These are phyloP conservation scores for Stagonosporopsis vannaccii DNA, from an alignment of 2,329 filamentous ascomycete genomes.

Conservation along the genomic window DNA sequence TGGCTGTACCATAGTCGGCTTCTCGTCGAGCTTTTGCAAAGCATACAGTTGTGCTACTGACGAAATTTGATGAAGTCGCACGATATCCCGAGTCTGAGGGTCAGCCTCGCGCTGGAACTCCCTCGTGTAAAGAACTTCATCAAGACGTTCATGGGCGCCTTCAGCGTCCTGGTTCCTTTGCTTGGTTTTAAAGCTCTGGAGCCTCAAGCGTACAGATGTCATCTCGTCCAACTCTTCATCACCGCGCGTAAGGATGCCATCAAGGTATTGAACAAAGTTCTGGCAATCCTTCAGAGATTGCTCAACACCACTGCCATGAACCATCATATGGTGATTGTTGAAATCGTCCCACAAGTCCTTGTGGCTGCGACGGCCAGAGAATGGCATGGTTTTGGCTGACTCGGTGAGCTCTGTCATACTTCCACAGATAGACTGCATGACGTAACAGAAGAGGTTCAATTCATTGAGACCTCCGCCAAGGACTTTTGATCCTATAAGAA, in stretches of 20 bases:
- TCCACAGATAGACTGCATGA: conserved; percentile 32
- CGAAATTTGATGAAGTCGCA: conserved; percentile 37
- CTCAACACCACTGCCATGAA: conserved; percentile 26
- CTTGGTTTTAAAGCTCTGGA: conserved; percentile 32
- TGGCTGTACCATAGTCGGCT: conserved; percentile 31
- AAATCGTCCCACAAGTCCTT: conserved; percentile 35
- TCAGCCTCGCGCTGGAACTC: conserved; percentile 30
- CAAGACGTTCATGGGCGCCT: conserved; percentile 27
- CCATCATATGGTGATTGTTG: conserved; percentile 30
- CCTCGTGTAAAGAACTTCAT: conserved; percentile 36
- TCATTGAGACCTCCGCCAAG: conserved; percentile 21
- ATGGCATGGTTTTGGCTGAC: conserved; percentile 12
- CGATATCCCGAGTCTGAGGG: conserved; percentile 17
- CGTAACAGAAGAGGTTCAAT: conserved; percentile 34
- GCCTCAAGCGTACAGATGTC: conserved; percentile 24
- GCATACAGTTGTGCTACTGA: conserved; percentile 40
- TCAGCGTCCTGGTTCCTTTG: conserved; percentile 23
- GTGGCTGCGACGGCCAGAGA: conserved; percentile 3
- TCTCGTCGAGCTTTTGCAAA: conserved; percentile 31
- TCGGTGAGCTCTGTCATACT: conserved; percentile 32
- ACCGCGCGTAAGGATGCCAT: conserved; percentile 25
- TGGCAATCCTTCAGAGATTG: conserved; percentile 31
- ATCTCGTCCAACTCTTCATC: conserved; percentile 28
- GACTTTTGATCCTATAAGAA: conserved; percentile 19
- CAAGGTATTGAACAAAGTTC: conserved; percentile 31